Conservation (phyloP, 306 rosid genomes). For the Oxytropis ochrocephala region DNA sequence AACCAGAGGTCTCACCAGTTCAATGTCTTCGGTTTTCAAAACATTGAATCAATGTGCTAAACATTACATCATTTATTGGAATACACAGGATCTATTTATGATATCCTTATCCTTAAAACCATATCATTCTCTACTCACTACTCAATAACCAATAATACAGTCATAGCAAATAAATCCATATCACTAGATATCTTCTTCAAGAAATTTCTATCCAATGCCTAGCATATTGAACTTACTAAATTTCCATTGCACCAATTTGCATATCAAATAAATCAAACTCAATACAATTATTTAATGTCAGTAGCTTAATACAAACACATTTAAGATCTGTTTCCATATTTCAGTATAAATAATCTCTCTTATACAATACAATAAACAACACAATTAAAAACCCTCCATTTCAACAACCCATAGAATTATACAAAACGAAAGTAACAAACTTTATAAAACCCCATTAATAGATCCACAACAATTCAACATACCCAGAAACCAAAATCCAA, state of each 20-base stretch:
- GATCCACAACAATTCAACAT: conserved; percentile 6
- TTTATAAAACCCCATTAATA: conserved; percentile 8
- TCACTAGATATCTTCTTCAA: not conserved
- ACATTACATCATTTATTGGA: no score
- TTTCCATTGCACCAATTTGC: not conserved
- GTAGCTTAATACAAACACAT: not conserved
- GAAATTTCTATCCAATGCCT: not conserved
- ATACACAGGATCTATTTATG: not conserved
- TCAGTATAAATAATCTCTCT: no score
- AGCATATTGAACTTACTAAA: not conserved
- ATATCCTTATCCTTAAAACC: not conserved
- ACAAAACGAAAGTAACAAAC: not conserved
- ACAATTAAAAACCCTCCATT: not conserved
- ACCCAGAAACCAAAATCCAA: not conserved
- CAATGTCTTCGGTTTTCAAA: no score
- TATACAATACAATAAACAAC: not conserved
- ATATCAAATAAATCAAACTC: not conserved
- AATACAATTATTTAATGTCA: not conserved
- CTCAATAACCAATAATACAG: not conserved
- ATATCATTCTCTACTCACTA: not conserved
- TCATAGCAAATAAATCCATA: not conserved
- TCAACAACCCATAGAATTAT: not conserved
- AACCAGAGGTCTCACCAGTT: no score
- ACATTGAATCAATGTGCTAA: no score
- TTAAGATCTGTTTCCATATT: not conserved